phyloP scores from a whole-genome alignment of 78 protist genomes.

The Polysphondylium violaceum region DNA sequence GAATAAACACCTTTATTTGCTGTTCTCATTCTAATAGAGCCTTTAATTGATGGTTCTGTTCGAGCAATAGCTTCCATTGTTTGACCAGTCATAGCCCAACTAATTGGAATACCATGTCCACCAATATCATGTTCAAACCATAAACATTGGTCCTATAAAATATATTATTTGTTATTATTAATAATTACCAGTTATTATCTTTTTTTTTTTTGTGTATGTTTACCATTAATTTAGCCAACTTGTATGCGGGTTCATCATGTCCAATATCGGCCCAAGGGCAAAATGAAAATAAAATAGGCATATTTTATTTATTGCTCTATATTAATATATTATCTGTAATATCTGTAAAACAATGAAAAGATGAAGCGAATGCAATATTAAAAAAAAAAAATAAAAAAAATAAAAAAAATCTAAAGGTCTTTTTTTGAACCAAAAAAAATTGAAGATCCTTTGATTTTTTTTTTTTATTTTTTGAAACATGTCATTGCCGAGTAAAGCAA shows the following conservation, averaged over 20 bases:
- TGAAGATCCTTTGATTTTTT: no score
- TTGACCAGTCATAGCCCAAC: slow-evolving; percentile 79
- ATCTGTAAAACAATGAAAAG: no score
- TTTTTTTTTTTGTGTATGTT: not conserved
- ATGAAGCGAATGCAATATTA: no score
- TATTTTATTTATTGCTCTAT: no score
- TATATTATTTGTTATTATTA: not conserved
- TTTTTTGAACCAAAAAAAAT: no score
- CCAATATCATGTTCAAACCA: slow-evolving; percentile 54
- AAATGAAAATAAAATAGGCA: slow-evolving; percentile 30
- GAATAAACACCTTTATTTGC: slow-evolving; percentile 44
- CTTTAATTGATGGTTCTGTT: slow-evolving; percentile 34
- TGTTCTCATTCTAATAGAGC: slow-evolving; percentile 70
- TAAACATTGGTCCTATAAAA: slow-evolving; percentile 53
- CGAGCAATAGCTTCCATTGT: slow-evolving; percentile 69
- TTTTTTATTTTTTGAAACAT: no score
- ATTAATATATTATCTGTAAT: no score
- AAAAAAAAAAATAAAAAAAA: no score
- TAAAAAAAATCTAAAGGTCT: no score
- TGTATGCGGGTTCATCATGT: slow-evolving; percentile 58
- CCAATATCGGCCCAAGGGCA: slow-evolving; percentile 78
- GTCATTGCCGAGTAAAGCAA: no score
- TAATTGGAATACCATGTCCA: slow-evolving; percentile 60
- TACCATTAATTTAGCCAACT: slow-evolving; percentile 62
- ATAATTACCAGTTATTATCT: not conserved